Percentiles rank a stretch among this genome's conserved stretches.
Evolutionary conservation across 1,284 basidiomycete species (phyloP).

Genomic region (Ceratobasidium sp.): DNA sequence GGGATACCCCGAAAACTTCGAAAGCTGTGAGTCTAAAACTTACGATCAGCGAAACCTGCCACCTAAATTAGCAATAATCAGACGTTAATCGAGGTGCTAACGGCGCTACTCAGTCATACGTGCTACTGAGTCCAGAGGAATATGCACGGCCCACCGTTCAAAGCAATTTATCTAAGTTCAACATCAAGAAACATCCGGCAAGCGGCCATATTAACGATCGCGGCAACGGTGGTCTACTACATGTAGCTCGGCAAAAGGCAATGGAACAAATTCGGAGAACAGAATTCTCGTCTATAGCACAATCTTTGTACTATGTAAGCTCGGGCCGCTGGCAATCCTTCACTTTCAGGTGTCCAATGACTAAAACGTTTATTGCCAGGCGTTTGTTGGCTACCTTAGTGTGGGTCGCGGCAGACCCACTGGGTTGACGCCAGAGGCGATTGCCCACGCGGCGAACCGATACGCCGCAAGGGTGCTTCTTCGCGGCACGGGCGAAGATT

Average conservation of each 20-base stretch:
- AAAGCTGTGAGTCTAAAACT: neutral
- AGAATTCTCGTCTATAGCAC: neutral
- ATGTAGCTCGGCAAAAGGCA: neutral
- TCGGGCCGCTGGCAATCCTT: neutral
- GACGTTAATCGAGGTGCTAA: neutral
- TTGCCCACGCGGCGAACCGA: neutral
- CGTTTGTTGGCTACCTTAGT: neutral
- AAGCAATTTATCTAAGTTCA: neutral
- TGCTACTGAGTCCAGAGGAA: neutral
- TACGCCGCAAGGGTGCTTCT: slow-evolving; percentile 14
- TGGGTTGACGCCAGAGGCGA: neutral
- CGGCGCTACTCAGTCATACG: neutral
- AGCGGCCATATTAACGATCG: neutral
- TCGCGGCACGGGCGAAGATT: neutral
- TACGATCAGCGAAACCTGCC: too few species aligned
- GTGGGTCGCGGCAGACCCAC: neutral
- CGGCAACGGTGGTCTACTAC: neutral
- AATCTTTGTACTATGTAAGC: neutral
- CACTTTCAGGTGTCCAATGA: neutral
- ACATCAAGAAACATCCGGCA: neutral
- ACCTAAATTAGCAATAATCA: too few species aligned
- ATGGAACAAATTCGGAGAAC: neutral
- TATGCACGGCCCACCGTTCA: neutral
- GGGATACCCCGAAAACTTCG: neutral
- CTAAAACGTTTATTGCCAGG: neutral